Base-by-base conservation (phyloP, 305 asterid species). In the Caryopteris hybrid region DNA sequence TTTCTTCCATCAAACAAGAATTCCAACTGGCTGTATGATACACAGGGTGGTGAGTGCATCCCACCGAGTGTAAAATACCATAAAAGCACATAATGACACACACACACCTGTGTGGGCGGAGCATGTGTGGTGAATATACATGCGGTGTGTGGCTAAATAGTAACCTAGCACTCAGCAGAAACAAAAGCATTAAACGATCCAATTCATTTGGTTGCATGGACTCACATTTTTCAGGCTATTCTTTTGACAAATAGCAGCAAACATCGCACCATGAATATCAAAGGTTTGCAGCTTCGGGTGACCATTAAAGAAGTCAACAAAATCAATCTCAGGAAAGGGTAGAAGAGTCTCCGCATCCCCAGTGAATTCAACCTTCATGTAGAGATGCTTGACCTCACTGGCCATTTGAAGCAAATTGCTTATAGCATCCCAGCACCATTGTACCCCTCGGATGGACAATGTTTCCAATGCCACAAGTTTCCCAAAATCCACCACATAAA, bases 251-350 rank as follows among this genome's bases (percentile, higher is more conserved):
- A 94, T 85, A 31, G 97, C 96, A 51, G 99, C 99, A 75, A 94
- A 94, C 96, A 94, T 87, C 51, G 99, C 99, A 46, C 99, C 99
- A 33, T 94, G 97, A 48, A 91, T 81, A 56, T 89, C 99, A 46
- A 94, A 86, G 3, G 84, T 87, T 47, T 77, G 85, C 53, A 94
- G 84, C 89, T 87, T 91, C 14, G 89, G 90, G 62, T 91, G 99
- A 76, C 79, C 78, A 81, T 94, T 91, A 68, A 94, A 94, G 93
- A 94, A 94, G 36, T 89, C 96, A 10, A 87, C 97, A 38, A 94
- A 72, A 70, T 94, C 96, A 64, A 91, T 77, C 81, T 91, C 96
- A 0, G 97, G 99, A 51, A 94, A 94, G 31, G 97, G 96, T 72
- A 81, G 61, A 73, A 87, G 96, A 23, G 77, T 74, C 54, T 86